Conservation (phyloP, 208 protist genomes). For the Trypanosoma vivax region DNA sequence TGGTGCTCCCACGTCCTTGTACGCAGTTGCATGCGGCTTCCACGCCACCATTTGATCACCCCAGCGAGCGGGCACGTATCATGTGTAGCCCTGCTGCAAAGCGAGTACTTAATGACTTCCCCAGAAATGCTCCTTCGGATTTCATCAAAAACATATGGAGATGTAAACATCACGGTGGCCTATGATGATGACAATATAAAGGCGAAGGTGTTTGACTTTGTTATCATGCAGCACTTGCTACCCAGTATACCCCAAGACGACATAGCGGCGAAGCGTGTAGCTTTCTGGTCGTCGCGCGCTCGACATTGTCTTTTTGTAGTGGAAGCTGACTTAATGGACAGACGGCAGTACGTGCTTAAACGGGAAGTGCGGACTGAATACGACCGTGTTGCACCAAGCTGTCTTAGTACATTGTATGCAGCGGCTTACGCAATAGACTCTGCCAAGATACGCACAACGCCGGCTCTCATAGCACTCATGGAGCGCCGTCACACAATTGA, state of each 20-base stretch:
- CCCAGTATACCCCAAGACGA: constrained; percentile 24
- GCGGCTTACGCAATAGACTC: constrained; percentile 25
- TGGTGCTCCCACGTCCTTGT: constrained; percentile 13
- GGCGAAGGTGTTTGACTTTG: constrained; percentile 34
- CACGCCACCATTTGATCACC: not conserved
- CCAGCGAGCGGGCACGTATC: constrained; percentile 13
- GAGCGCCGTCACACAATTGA: constrained; percentile 10
- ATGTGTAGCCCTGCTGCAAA: constrained; percentile 25
- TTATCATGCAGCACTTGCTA: constrained; percentile 71
- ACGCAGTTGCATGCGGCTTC: not conserved
- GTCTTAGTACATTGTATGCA: constrained; percentile 39
- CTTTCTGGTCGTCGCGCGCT: constrained; percentile 2
- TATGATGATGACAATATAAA: constrained; percentile 21
- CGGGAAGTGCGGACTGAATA: constrained; percentile 30
- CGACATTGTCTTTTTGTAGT: constrained; percentile 42
- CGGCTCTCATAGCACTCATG: constrained; percentile 29
- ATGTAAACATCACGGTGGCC: constrained; percentile 11
- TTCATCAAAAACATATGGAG: no score
- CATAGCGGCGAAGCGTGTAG: constrained; percentile 21
- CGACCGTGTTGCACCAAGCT: constrained; percentile 30
- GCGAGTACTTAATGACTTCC: constrained; percentile 1
- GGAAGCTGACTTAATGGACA: constrained; percentile 63
- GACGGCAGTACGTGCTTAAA: constrained; percentile 53
- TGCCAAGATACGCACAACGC: constrained; percentile 38
- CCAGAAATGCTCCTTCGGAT: no score